These are phyloP conservation scores for Trametes polyzona DNA, from an alignment of 1,284 basidiomycete genomes.

Conservation along the genomic window DNA sequence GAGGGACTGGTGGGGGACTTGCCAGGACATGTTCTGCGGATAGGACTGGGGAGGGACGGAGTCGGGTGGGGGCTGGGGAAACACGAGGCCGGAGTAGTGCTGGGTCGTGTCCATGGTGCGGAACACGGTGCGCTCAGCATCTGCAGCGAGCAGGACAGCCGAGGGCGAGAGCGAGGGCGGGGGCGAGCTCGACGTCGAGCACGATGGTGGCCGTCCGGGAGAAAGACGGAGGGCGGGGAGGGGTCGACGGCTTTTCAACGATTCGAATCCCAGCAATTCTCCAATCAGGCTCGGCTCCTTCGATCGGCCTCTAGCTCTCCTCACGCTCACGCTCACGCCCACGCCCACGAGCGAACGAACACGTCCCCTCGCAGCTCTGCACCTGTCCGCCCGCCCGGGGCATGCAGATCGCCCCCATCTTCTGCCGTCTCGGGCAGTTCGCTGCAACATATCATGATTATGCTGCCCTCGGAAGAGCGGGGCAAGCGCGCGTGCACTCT, in stretches of 20 bases:
- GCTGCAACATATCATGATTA: too few relatives aligned
- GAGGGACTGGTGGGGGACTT: conserved; percentile 26
- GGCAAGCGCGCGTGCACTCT: too few relatives aligned
- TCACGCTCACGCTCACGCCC: too few relatives aligned
- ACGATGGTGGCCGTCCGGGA: conserved; percentile 26
- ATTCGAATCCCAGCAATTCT: conserved; percentile 18
- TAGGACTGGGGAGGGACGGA: conserved; percentile 19
- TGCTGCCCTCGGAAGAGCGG: too few relatives aligned
- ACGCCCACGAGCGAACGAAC: too few relatives aligned
- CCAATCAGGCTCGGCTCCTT: conserved; percentile 22
- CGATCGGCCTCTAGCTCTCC: conserved; percentile 20
- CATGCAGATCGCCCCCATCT: conserved; percentile 23
- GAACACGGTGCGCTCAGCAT: conserved; percentile 21
- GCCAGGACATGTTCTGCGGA: conserved; percentile 31
- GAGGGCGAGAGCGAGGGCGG: conserved; percentile 6
- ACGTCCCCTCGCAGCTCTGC: background rate
- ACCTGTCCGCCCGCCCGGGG: background rate
- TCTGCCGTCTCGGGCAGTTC: conserved; percentile 8
- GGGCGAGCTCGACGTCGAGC: conserved; percentile 16
- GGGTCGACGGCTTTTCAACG: conserved; percentile 19
- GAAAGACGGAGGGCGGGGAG: conserved; percentile 21
- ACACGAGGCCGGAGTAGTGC: conserved; percentile 34
- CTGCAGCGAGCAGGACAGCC: conserved; percentile 12
- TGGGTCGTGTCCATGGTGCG: conserved; percentile 30
- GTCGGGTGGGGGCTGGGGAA: conserved; percentile 28